phyloP scores from a whole-genome alignment of 2,329 filamentous ascomycete genomes.

The Penicillium sp. region DNA sequence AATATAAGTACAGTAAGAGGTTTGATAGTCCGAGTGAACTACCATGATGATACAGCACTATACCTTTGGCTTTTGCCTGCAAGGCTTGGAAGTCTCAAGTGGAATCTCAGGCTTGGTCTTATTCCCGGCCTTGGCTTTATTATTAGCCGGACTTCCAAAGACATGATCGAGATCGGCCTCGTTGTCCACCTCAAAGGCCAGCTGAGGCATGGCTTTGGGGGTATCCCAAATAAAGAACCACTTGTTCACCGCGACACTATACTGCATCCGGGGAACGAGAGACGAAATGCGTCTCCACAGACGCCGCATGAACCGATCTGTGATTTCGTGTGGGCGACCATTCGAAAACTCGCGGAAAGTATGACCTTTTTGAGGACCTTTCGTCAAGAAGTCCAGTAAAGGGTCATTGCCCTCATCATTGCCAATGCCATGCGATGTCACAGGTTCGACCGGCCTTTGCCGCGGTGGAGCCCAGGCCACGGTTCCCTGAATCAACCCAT shows the following conservation, averaged over 20 bases:
- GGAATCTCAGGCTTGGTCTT: not conserved
- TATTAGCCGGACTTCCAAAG: slow-evolving; percentile 14
- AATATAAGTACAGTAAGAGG: slow-evolving; percentile 4
- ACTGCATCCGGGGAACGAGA: slow-evolving; percentile 40
- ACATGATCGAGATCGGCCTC: slow-evolving; percentile 18
- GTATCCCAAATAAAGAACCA: slow-evolving; percentile 41
- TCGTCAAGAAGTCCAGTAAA: slow-evolving; percentile 40
- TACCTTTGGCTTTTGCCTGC: not conserved
- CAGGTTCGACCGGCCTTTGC: slow-evolving; percentile 30
- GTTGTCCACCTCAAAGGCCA: slow-evolving; percentile 20
- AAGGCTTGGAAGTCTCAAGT: not conserved
- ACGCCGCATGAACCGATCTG: slow-evolving; percentile 46
- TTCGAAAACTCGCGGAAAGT: slow-evolving; percentile 42
- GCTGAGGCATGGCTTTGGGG: slow-evolving; percentile 23
- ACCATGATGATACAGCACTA: not conserved
- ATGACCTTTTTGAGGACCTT: slow-evolving; percentile 44
- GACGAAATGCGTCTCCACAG: slow-evolving; percentile 46
- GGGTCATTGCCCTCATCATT: slow-evolving; percentile 16
- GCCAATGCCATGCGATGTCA: not conserved
- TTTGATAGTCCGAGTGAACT: not conserved
- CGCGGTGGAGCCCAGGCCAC: slow-evolving; percentile 40
- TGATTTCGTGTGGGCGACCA: slow-evolving; percentile 50
- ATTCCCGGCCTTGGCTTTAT: not conserved
- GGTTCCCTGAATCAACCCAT: slow-evolving; percentile 42
- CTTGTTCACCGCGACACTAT: slow-evolving; percentile 31